Evolutionary conservation across 2,329 filamentous ascomycete genomes (phyloP).

Genomic region (Mycosphaerella arachidis): DNA sequence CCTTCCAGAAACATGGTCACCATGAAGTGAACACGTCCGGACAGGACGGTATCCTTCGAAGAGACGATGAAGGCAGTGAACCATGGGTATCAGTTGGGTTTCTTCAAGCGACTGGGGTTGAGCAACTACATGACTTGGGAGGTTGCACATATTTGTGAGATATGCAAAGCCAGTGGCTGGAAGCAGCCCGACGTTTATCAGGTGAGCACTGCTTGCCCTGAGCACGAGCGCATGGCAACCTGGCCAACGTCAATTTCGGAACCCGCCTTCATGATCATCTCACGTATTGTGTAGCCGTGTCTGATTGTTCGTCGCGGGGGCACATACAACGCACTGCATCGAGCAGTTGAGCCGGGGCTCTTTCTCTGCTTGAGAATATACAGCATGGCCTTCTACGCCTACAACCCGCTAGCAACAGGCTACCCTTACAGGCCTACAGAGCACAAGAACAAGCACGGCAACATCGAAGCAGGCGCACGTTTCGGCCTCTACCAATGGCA

Average conservation of each 20-base stretch:
- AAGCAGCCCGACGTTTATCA: conserved; percentile 45
- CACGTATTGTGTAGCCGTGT: background rate
- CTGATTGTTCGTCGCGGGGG: conserved; percentile 23
- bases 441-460: conserved; percentile 39
- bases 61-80: too few relatives aligned
- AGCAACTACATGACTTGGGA: conserved; percentile 59
- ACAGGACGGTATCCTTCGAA: background rate
- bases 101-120: too few relatives aligned
- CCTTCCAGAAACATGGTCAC: background rate
- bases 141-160: conserved; percentile 74
- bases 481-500: conserved; percentile 13
- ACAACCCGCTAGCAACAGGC: conserved; percentile 45
- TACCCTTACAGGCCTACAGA: conserved; percentile 43
- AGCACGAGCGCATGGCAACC: too few relatives aligned
- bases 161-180: conserved; percentile 59
- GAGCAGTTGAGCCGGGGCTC: conserved; percentile 40
- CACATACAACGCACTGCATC: conserved; percentile 39
- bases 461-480: conserved; percentile 22
- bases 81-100: too few relatives aligned
- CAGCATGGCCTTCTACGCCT: conserved; percentile 40
- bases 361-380: conserved; percentile 42
- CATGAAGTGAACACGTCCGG: background rate
- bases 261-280: too few relatives aligned
- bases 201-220: background rate
- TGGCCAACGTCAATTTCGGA: too few relatives aligned